Percentiles rank a stretch among this genome's conserved stretches.
phyloP scores from a whole-genome alignment of 108 stramenopile species.

The Pseudonitzschia multistriata region DNA sequence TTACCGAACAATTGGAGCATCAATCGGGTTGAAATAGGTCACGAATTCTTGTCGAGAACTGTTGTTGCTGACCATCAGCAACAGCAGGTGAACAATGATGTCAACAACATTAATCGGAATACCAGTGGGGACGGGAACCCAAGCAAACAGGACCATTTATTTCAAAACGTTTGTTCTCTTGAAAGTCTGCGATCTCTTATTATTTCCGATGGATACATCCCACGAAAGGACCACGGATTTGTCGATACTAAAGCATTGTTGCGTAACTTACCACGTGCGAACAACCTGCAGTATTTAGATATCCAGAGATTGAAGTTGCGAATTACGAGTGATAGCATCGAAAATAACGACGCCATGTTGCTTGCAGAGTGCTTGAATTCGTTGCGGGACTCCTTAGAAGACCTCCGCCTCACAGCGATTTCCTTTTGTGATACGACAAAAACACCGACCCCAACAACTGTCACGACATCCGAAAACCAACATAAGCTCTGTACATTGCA shows the following conservation, averaged over 20 bases:
- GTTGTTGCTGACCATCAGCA: not conserved
- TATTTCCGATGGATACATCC: conserved; percentile 42
- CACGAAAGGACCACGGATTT: conserved; percentile 33
- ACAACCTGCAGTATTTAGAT: conserved; percentile 35
- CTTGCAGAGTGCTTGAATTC: conserved; percentile 27
- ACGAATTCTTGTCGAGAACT: conserved; percentile 34
- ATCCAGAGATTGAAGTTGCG: conserved; percentile 29
- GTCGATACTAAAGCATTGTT: conserved; percentile 25
- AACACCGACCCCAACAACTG: not conserved
- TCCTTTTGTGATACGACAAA: conserved; percentile 9
- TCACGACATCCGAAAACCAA: not conserved
- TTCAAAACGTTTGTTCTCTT: conserved; percentile 24
- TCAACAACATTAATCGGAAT: not conserved
- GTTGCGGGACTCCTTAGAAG: conserved; percentile 34
- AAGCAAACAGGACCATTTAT: conserved; percentile 24
- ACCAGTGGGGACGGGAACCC: not conserved
- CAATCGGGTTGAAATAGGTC: conserved; percentile 43
- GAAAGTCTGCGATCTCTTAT: conserved; percentile 33
- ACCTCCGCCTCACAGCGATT: conserved; percentile 31
- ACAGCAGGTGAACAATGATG: not conserved
- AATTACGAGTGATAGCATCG: not conserved
- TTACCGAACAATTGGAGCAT: conserved; percentile 42
- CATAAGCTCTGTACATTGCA: not conserved
- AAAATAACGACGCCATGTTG: conserved; percentile 13
- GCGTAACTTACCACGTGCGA: conserved; percentile 25